Evolutionary conservation across 2,329 filamentous ascomycete species (phyloP), one percentile per base, ranked within the genome.

Genomic region (Xylariaceae sp.): DNA sequence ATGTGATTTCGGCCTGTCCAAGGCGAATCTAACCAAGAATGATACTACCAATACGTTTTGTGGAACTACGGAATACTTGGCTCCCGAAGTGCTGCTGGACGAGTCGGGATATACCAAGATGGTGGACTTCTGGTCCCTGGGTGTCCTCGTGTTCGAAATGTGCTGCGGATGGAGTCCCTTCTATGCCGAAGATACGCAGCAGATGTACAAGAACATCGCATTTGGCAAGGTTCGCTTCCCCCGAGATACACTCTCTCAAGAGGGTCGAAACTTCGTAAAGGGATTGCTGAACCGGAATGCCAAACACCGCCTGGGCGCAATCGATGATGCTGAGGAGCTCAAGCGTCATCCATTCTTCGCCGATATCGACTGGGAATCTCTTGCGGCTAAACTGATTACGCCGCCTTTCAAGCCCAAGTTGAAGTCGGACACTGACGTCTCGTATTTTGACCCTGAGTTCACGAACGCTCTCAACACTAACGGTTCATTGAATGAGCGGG

Each of bases 151-250:
- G 1, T 99, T 99, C 70, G 94, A 99, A 75, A 99, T 99, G 94
- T 99, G 94, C 78, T 99, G 94, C 70, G 94, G 94, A 39, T 99
- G 94, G 94, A 97, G 92, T 70, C 94, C 94, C 0, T 99, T 99
- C 77, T 99, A 97, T 69, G 94, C 94, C 58, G 94, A 99, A 71
- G 94, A 99, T 72, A 99, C 94, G 0, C 94, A 99, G 75, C 94
- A 99, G 74, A 99, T 99, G 94, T 99, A 99, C 80, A 99, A 99
- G 81, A 99, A 99, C 78, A 99, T 99, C 73, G 94, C 94, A 0
- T 99, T 99, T 71, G 94, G 94, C 72, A 99, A 99, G 73, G 94
- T 99, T 59, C 84, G 94, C 62, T 99, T 99, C 74, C 94, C 94
- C 6, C 85, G 92, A 65, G 94, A 99, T 74, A 96, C 94, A 1